Conservation (phyloP, 371 early-diverging fungal genomes). For the Rhizopus delemar region DNA sequence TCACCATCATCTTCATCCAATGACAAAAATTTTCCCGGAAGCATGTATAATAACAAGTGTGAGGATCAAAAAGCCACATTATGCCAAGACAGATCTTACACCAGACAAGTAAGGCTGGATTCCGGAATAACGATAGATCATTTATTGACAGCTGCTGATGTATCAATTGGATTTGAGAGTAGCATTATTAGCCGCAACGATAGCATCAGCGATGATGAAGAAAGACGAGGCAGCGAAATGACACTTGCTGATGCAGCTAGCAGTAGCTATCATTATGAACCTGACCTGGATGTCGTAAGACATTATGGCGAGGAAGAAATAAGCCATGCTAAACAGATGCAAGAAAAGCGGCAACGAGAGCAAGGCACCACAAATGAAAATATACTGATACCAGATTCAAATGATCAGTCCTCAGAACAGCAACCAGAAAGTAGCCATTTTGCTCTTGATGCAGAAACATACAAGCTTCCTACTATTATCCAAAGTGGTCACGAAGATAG, state of each 20-base stretch:
- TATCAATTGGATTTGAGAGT: neutral
- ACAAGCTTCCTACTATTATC: too few relatives aligned
- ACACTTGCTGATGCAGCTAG: slow-evolving; percentile 15
- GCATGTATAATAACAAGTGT: slow-evolving; percentile 1
- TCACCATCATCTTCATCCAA: neutral
- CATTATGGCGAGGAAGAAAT: slow-evolving; percentile 14
- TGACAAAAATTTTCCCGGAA: neutral
- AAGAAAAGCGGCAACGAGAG: slow-evolving; percentile 7
- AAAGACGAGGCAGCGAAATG: slow-evolving; percentile 21
- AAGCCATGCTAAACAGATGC: slow-evolving; percentile 3
- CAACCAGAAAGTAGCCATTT: too few relatives aligned
- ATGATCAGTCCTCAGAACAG: too few relatives aligned
- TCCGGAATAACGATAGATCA: slow-evolving; percentile 20
- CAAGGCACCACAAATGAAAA: neutral
- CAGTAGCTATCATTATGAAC: slow-evolving; percentile 10
- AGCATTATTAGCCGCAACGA: neutral
- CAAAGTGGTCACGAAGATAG: too few relatives aligned
- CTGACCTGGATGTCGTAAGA: neutral
- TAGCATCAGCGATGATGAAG: neutral
- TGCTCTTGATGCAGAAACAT: too few relatives aligned
- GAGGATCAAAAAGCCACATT: neutral
- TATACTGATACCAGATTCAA: too few relatives aligned
- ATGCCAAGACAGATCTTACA: slow-evolving; percentile 1
- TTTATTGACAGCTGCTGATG: slow-evolving; percentile 8
- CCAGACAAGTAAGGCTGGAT: slow-evolving; percentile 10